Evolutionary conservation across 2,329 filamentous ascomycete species (phyloP).

Genomic region (Neonectria sp.): DNA sequence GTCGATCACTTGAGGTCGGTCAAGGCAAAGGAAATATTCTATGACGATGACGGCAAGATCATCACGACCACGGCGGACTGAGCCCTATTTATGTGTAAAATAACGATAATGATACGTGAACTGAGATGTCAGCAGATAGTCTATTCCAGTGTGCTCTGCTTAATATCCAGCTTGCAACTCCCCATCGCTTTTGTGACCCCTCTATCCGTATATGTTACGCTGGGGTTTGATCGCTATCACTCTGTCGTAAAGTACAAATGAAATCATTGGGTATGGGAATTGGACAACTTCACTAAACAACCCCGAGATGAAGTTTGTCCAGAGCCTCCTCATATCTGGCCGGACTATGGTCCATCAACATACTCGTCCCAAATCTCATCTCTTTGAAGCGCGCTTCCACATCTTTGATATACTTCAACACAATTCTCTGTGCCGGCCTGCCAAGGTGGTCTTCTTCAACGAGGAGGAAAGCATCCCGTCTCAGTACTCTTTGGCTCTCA

Average conservation of each 20-base stretch:
- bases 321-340: conserved; percentile 80
- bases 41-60: conserved; percentile 77
- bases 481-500: conserved; percentile 77
- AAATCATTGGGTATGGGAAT: neutral
- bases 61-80: conserved; percentile 53
- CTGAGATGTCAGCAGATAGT: neutral
- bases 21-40: conserved; percentile 82
- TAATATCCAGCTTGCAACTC: neutral
- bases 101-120: neutral
- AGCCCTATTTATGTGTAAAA: neutral
- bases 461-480: conserved; percentile 74
- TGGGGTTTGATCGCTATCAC: neutral
- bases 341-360: conserved; percentile 84
- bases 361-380: conserved; percentile 78
- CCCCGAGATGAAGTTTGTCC: conserved; percentile 69
- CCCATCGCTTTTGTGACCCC: neutral
- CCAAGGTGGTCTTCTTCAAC: conserved; percentile 68
- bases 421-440: conserved; percentile 76
- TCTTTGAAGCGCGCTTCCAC: conserved; percentile 80
- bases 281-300: conserved; percentile 51
- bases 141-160: neutral
- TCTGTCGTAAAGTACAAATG: neutral
- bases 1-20: conserved; percentile 81
- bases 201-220: neutral
- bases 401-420: conserved; percentile 79